phyloP scores from a whole-genome alignment of 2,329 filamentous ascomycete species.

The Ophiosphaerella korrae region DNA sequence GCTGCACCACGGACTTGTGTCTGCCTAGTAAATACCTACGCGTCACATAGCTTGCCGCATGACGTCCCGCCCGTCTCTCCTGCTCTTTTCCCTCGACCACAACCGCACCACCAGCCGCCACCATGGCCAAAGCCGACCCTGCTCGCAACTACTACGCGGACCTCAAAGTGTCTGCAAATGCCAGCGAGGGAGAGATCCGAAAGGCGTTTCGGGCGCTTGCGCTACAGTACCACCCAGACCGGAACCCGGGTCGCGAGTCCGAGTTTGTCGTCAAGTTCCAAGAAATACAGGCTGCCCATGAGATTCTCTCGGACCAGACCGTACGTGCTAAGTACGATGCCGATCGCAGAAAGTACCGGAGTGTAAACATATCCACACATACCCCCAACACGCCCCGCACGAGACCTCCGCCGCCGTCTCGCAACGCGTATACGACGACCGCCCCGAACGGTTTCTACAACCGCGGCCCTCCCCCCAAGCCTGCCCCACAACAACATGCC shows the following conservation, averaged over 20 bases:
- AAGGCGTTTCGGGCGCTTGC: constrained; percentile 86
- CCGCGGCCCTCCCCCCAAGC: constrained; percentile 36
- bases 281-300: constrained; percentile 83
- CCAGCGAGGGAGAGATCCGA: constrained; percentile 76
- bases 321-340: constrained; percentile 66
- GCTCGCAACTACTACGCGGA: constrained; percentile 84
- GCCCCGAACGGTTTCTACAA: constrained; percentile 42
- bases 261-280: constrained; percentile 85
- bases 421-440: constrained; percentile 50
- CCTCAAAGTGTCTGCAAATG: constrained; percentile 71
- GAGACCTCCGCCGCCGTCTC: constrained; percentile 51
- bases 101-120: constrained; percentile 6
- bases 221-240: constrained; percentile 84
- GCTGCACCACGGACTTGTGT: constrained; percentile 9
- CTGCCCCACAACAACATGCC: constrained; percentile 26
- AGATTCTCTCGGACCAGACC: constrained; percentile 69
- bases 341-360: constrained; percentile 57
- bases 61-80: background rate
- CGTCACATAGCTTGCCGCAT: constrained; percentile 1
- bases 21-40: constrained; percentile 18
- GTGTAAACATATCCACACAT: constrained; percentile 37
- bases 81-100: constrained; percentile 3
- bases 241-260: constrained; percentile 80
- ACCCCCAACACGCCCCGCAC: constrained; percentile 48
- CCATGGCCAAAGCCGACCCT: constrained; percentile 71